Base-by-base conservation (phyloP, 768 basidiomycete genomes). In the Lactarius sanguifluus region DNA sequence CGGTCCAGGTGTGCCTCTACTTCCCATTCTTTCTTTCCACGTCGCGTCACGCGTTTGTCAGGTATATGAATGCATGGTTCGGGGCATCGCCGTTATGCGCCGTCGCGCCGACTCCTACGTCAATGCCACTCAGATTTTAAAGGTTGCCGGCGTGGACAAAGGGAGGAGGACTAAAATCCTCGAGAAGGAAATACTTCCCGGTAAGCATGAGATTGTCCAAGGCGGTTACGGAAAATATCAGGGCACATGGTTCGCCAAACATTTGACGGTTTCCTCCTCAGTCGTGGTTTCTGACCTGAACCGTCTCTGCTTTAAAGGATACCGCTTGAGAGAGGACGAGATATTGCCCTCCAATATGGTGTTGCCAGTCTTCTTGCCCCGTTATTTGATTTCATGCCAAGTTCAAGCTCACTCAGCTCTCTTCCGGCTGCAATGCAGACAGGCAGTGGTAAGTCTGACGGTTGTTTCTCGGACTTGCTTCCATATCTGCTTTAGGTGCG, bases 171-270 rank as follows among this genome's bases (percentile, higher is more conserved):
- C 96, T 18, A 98, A 98, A 84, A 97, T 98, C 62, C 81, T 94
- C 16, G 92, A 98, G 82, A 97, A 96, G 77, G 96, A 99, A 79
- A 94, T 99, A 69, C 84, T 96, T 52, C 91, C 91, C 64, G 95
- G 94, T 57, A 90, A 91, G 77, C 94, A 97, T 77, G 96, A 99
- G 77, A 98, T 98, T 76, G 94, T 99, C 6, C 97, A 98, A 77
- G 97, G 97, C 45, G 97, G 97, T 36, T 98, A 98, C 75, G 97
- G 97, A 30, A 96, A 98, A 80, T 99, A 98, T 76, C 97, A 99
- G 77, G 97, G 97, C 70, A 98, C 96, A 64, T 99, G 97, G 96
- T 96, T 73, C 74, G 87, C 73, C 62, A 62, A 66, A 23, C 41
- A 40, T 47, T 56, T 47, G 3, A 47, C 55, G 38, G 20, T 59